phyloP scores from a whole-genome alignment of 73 alveolate genomes.

The Uronychia binucleata region DNA sequence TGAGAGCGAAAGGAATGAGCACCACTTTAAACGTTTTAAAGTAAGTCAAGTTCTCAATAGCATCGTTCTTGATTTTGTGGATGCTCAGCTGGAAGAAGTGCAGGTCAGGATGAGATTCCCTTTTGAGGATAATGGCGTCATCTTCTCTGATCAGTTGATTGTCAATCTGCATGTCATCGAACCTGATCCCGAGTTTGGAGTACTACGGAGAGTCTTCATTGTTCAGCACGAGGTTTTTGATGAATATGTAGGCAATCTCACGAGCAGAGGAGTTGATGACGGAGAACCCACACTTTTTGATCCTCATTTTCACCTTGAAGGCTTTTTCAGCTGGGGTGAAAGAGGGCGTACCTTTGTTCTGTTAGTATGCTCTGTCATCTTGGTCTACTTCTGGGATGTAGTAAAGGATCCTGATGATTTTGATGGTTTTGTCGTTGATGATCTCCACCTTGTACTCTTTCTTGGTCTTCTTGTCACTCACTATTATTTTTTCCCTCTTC shows the following conservation, averaged over 20 bases:
- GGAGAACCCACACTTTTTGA: conserved; percentile 24
- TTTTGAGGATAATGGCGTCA: conserved; percentile 42
- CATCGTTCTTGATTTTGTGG: conserved; percentile 22
- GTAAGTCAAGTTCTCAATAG: conserved; percentile 32
- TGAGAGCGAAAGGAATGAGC: conserved; percentile 28
- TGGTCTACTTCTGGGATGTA: conserved; percentile 2
- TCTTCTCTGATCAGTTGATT: conserved; percentile 38
- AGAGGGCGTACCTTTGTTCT: too few species aligned
- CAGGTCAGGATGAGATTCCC: background rate
- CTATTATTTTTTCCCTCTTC: conserved; percentile 13
- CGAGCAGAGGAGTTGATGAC: conserved; percentile 37
- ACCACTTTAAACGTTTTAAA: conserved; percentile 20
- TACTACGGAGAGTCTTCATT: background rate
- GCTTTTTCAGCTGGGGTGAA: too few species aligned
- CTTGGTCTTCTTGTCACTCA: conserved; percentile 34
- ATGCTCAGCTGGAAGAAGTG: conserved; percentile 14
- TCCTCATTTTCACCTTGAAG: background rate
- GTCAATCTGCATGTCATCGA: conserved; percentile 26
- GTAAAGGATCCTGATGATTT: conserved; percentile 27
- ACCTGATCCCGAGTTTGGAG: conserved; percentile 13
- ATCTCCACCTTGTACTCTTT: conserved; percentile 30
- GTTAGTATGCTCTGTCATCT: background rate
- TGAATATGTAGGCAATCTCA: conserved; percentile 38
- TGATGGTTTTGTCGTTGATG: conserved; percentile 29
- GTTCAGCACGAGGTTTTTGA: conserved; percentile 14